A percentile compares a stretch with the other conserved stretches of the same genome.
Conservation (phyloP, 2,329 filamentous ascomycete species). For the Cordyceps militaris region DNA sequence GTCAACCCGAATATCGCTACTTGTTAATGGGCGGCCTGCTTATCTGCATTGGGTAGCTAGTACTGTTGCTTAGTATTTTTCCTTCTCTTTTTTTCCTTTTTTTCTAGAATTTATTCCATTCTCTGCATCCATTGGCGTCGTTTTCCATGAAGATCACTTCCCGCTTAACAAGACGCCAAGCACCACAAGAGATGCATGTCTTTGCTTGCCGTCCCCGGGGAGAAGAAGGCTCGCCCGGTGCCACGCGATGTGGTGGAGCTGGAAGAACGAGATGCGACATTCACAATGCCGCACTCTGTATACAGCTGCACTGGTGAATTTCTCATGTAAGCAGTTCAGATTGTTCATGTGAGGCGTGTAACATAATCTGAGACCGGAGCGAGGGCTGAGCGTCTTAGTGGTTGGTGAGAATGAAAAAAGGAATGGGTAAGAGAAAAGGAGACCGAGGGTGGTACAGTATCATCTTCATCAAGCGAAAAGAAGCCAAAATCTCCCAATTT, state of each 20-base stretch:
- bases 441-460: neutral
- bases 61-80: neutral
- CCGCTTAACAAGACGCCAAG: neutral
- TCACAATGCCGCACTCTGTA: neutral
- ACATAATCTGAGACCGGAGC: neutral
- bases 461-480: neutral
- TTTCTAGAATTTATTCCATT: neutral
- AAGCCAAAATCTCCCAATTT: neutral
- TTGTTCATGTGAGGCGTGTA: neutral
- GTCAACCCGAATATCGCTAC: too few species aligned
- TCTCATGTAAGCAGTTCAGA: neutral
- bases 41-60: too few species aligned
- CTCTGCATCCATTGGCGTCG: neutral
- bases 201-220: neutral
- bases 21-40: too few species aligned
- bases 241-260: too few species aligned
- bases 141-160: neutral
- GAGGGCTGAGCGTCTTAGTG: neutral
- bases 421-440: neutral
- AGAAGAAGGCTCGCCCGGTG: neutral
- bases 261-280: neutral
- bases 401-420: neutral
- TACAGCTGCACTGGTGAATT: neutral
- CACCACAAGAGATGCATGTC: neutral
- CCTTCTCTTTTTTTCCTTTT: neutral